Evolutionary conservation across 148 eudicot species (phyloP).

Genomic region (Suaeda aralocaspica): DNA sequence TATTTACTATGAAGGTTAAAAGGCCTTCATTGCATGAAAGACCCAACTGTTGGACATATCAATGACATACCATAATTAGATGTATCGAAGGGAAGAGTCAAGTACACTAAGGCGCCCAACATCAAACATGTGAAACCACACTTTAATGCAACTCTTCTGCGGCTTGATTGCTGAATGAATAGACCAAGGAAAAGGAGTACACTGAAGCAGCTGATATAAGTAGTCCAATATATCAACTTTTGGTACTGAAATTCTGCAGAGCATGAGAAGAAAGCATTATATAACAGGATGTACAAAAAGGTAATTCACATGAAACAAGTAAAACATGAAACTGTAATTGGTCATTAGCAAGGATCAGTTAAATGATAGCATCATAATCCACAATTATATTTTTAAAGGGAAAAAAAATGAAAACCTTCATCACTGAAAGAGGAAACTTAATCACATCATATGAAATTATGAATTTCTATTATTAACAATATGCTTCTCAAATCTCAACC

Average conservation of each 20-base stretch:
- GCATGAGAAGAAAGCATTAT: constrained; percentile 9
- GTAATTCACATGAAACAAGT: background rate
- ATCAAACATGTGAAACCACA: constrained; percentile 31
- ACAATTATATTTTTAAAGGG: background rate
- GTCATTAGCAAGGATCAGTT: background rate
- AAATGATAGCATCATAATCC: background rate
- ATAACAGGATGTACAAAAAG: background rate
- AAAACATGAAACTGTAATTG: background rate
- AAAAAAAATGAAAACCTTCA: background rate
- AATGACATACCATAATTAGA: constrained; percentile 41
- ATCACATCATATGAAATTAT: too few species aligned
- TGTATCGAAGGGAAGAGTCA: constrained; percentile 28
- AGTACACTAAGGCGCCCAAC: constrained; percentile 34
- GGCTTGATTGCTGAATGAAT: constrained; percentile 21
- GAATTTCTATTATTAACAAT: background rate
- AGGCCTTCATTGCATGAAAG: background rate
- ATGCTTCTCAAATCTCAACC: background rate
- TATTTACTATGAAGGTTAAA: background rate
- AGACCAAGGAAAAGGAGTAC: constrained; percentile 52
- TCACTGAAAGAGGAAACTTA: background rate
- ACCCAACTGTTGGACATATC: background rate
- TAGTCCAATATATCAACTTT: constrained; percentile 62
- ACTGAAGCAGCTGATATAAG: constrained; percentile 54
- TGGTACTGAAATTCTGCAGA: constrained; percentile 58
- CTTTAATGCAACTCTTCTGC: constrained; percentile 26